Conservation (phyloP, 176 grass and related monocot species). For the Oryza punctata region DNA sequence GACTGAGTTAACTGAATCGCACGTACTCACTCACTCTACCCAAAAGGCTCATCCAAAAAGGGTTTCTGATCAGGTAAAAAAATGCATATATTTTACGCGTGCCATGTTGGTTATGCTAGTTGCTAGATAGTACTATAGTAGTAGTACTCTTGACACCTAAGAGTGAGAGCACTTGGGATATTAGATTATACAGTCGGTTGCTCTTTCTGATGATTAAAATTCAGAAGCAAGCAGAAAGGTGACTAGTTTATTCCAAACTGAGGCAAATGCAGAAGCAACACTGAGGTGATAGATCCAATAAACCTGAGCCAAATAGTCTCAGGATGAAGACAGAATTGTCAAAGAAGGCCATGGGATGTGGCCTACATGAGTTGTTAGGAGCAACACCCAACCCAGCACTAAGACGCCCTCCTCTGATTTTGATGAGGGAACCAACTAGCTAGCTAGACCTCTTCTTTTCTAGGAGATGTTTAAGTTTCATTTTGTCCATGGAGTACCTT, state of each 20-base stretch:
- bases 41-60: neutral
- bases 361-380: conserved; percentile 49
- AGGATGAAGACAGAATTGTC: conserved; percentile 32
- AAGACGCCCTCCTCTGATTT: conserved; percentile 42
- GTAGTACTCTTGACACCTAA: conserved; percentile 22
- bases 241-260: conserved; percentile 8
- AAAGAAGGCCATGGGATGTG: conserved; percentile 9
- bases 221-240: conserved; percentile 44
- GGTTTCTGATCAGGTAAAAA: conserved; percentile 10
- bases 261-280: conserved; percentile 31
- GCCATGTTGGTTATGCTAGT: neutral
- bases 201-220: neutral
- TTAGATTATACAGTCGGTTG: neutral
- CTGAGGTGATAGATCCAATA: conserved; percentile 29
- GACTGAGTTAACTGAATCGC: neutral
- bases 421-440: conserved; percentile 52
- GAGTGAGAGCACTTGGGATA: neutral
- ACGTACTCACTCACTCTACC: conserved; percentile 2
- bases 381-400: conserved; percentile 54
- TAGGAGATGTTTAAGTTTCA: conserved; percentile 37
- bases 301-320: conserved; percentile 7
- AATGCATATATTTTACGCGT: conserved; percentile 3
- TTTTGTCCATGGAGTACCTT: conserved; percentile 61
- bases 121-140: too few species aligned
- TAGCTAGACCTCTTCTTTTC: conserved; percentile 21